Evolutionary conservation across 2,329 filamentous ascomycete species (phyloP).

Genomic region (Zasmidium angulare): DNA sequence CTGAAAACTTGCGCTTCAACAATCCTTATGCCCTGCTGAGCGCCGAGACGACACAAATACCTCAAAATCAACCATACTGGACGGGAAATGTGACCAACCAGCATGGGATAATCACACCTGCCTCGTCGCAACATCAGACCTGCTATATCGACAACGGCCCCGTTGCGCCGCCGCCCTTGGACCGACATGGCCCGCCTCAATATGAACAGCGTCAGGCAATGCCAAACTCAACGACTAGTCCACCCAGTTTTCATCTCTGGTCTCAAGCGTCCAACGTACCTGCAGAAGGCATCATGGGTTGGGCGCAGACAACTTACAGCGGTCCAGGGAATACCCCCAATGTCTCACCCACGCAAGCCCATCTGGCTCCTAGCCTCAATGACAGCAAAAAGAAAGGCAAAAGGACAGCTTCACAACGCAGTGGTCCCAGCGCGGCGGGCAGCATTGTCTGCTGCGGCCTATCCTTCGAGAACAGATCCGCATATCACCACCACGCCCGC

Average conservation of each 20-base stretch:
- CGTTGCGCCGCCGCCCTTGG: too few relatives aligned
- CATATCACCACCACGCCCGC: neutral
- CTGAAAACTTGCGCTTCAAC: neutral
- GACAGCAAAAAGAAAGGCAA: too few relatives aligned
- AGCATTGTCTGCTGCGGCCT: neutral
- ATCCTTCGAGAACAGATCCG: neutral
- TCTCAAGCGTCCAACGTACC: neutral
- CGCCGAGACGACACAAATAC: neutral
- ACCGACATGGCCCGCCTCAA: too few relatives aligned
- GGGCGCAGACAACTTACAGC: neutral
- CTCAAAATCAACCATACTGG: too few relatives aligned
- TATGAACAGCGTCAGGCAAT: neutral
- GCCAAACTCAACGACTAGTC: neutral
- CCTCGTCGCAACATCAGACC: neutral
- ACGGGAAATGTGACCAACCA: neutral
- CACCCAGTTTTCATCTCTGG: neutral
- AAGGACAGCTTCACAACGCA: neutral
- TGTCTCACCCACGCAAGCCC: too few relatives aligned
- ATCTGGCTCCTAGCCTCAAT: too few relatives aligned
- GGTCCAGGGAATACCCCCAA: neutral
- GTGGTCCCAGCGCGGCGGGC: neutral
- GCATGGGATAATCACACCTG: neutral
- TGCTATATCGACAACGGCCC: neutral
- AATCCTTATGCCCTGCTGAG: neutral
- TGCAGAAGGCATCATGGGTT: neutral